Evolutionary conservation across 306 rosid genomes (phyloP).

Genomic region (Psophocarpus tetragonolobus): DNA sequence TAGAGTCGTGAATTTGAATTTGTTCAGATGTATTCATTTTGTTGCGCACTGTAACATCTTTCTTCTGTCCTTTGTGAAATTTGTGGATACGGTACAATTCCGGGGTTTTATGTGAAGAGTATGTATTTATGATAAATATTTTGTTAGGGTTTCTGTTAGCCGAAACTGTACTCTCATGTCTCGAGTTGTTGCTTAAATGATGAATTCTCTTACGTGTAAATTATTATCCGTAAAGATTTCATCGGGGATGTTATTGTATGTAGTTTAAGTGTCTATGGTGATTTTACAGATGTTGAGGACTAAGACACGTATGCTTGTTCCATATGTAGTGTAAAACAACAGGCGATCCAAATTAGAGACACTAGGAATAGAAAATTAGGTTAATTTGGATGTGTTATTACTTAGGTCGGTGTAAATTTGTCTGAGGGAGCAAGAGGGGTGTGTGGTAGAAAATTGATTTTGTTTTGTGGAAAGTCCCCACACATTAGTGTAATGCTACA

Average conservation of each 20-base stretch:
- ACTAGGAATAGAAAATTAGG: slow-evolving; percentile 1
- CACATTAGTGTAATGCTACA: not conserved
- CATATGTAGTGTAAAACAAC: not conserved
- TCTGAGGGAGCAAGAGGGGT: not conserved
- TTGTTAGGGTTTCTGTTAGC: not conserved
- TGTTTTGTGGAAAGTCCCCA: not conserved
- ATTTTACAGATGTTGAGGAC: not conserved
- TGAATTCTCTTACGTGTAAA: not conserved
- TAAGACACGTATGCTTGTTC: not conserved
- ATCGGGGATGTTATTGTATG: not conserved
- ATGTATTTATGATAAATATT: not conserved
- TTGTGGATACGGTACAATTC: not conserved
- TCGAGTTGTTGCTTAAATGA: not conserved
- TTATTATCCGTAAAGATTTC: not conserved
- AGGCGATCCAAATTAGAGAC: not conserved
- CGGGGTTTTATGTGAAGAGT: not conserved
- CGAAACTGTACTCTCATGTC: not conserved
- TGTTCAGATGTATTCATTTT: not conserved
- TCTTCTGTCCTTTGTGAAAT: not conserved
- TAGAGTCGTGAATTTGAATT: not conserved
- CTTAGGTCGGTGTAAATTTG: slow-evolving; percentile 5
- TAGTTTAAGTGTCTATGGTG: not conserved
- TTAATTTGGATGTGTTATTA: not conserved
- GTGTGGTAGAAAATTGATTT: not conserved
- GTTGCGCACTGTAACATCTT: not conserved